Evolutionary conservation across 108 stramenopile genomes (phyloP).

Genomic region (Fragilariopsis cylindrus): DNA sequence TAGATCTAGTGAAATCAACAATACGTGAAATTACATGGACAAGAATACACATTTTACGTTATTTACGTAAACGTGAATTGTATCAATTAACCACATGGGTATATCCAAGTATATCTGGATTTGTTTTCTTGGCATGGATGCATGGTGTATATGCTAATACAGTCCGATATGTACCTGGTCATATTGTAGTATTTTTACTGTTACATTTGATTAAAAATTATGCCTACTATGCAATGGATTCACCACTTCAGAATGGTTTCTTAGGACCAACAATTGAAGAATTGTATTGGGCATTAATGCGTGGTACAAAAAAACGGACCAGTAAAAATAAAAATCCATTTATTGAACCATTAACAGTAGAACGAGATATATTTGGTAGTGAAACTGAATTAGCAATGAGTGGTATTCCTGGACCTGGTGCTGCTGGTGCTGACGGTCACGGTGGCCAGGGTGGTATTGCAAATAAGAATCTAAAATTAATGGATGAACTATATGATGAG

Average conservation of each 20-base stretch:
- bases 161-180: slow-evolving; percentile 41
- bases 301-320: slow-evolving; percentile 15
- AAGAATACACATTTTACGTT: slow-evolving; percentile 32
- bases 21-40: slow-evolving; percentile 46
- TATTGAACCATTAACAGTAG: slow-evolving; percentile 32
- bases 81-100: slow-evolving; percentile 37
- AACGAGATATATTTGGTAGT: slow-evolving; percentile 13
- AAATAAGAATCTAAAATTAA: background rate
- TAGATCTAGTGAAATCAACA: slow-evolving; percentile 38
- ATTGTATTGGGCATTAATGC: slow-evolving; percentile 31
- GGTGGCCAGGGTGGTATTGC: background rate
- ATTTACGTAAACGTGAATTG: slow-evolving; percentile 29
- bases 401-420: background rate
- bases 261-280: slow-evolving; percentile 46
- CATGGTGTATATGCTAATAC: slow-evolving; percentile 49
- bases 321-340: slow-evolving; percentile 18
- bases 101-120: slow-evolving; percentile 46
- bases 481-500: slow-evolving; percentile 18
- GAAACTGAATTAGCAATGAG: background rate
- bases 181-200: slow-evolving; percentile 43
- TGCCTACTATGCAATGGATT: slow-evolving; percentile 48
- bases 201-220: slow-evolving; percentile 46
- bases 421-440: background rate
- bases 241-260: slow-evolving; percentile 40
- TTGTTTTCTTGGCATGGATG: slow-evolving; percentile 61